These are phyloP conservation scores for Lathyrus sativus DNA, from an alignment of 306 rosid species.

Conservation along the genomic window DNA sequence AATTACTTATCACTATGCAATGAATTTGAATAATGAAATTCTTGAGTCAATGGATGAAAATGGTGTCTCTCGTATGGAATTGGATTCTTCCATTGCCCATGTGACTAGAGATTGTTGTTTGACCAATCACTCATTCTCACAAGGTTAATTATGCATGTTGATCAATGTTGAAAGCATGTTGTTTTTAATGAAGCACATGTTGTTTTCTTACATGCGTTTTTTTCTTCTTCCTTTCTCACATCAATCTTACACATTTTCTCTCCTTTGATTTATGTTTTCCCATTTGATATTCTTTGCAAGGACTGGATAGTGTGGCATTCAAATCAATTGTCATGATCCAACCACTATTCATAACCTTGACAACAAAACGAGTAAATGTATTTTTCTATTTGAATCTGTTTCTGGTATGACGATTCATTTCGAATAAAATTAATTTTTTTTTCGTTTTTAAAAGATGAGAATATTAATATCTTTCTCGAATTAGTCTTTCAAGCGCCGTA, in stretches of 20 bases:
- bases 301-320: not conserved
- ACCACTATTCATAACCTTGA: not conserved
- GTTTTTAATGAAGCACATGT: not conserved
- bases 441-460: too few species aligned
- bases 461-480: too few species aligned
- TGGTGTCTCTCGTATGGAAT: constrained; percentile 58
- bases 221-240: not conserved
- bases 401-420: too few species aligned
- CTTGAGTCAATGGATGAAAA: constrained; percentile 43
- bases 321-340: not conserved
- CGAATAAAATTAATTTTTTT: too few species aligned
- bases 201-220: not conserved
- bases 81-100: constrained; percentile 67
- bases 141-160: not conserved
- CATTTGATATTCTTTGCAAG: not conserved
- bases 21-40: constrained; percentile 1
- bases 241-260: not conserved
- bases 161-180: not conserved
- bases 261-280: not conserved
- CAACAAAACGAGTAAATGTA: too few species aligned
- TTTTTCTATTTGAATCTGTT: too few species aligned
- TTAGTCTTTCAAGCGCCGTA: too few species aligned
- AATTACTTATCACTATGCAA: too few species aligned
- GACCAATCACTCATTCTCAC: not conserved
- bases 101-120: constrained; percentile 41